These are phyloP conservation scores for Conticribra guillardii DNA, from an alignment of 108 stramenopile genomes.

Conservation along the genomic window DNA sequence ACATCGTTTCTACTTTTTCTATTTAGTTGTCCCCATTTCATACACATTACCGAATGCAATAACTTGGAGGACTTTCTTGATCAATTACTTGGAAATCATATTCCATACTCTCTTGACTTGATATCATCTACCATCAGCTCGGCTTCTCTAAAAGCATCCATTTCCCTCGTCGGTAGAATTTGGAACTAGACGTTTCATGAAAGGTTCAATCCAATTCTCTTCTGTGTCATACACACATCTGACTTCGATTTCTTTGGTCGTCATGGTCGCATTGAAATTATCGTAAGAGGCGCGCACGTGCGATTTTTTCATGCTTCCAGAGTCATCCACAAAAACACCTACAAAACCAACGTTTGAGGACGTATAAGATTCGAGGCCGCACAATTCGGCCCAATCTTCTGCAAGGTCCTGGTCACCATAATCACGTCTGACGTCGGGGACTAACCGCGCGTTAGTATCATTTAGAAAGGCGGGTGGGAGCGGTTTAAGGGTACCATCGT, in stretches of 20 bases:
- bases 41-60: too few relatives aligned
- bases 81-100: too few relatives aligned
- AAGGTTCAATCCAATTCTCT: slow-evolving; percentile 40
- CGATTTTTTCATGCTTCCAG: slow-evolving; percentile 13
- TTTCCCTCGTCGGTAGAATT: too few relatives aligned
- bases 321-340: slow-evolving; percentile 29
- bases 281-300: slow-evolving; percentile 13
- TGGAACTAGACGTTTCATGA: slow-evolving; percentile 24
- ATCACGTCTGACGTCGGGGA: background rate
- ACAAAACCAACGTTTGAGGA: slow-evolving; percentile 9
- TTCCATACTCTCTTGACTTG: too few relatives aligned
- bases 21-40: too few relatives aligned
- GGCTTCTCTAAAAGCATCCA: too few relatives aligned
- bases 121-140: too few relatives aligned
- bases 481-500: background rate
- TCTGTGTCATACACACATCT: slow-evolving; percentile 8
- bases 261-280: background rate
- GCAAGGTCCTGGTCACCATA: background rate
- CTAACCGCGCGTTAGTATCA: background rate
- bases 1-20: too few relatives aligned
- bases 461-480: background rate
- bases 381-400: slow-evolving; percentile 13
- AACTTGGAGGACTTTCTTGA: too few relatives aligned
- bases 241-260: background rate
- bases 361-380: background rate